Evolutionary conservation across 2,329 filamentous ascomycete genomes (phyloP).

Genomic region (Cladosporium sp.): DNA sequence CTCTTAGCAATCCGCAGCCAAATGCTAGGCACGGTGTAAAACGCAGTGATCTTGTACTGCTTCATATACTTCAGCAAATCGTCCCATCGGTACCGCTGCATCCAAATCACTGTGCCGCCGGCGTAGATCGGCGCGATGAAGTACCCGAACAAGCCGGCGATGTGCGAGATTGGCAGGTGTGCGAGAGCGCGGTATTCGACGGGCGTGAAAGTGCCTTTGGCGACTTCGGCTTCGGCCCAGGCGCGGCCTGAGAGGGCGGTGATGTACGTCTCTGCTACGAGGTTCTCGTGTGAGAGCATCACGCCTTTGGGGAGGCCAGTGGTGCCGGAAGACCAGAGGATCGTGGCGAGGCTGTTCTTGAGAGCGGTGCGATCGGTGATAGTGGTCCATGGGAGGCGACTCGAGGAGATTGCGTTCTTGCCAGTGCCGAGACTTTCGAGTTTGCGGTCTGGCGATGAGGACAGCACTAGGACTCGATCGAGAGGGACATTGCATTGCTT

Average conservation of each 20-base stretch:
- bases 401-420: slow-evolving; percentile 34
- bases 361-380: slow-evolving; percentile 54
- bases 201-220: slow-evolving; percentile 30
- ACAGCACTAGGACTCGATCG: slow-evolving; percentile 53
- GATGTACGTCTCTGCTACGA: slow-evolving; percentile 65
- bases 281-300: slow-evolving; percentile 78
- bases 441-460: slow-evolving; percentile 40
- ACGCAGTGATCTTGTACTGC: slow-evolving; percentile 40
- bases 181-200: slow-evolving; percentile 44
- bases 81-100: slow-evolving; percentile 41
- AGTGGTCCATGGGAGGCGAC: slow-evolving; percentile 53
- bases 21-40: slow-evolving; percentile 43
- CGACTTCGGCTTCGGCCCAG: slow-evolving; percentile 26
- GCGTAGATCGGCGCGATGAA: slow-evolving; percentile 39
- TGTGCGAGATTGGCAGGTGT: slow-evolving; percentile 88
- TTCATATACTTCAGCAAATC: slow-evolving; percentile 39
- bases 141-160: slow-evolving; percentile 63
- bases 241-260: slow-evolving; percentile 27
- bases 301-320: slow-evolving; percentile 86
- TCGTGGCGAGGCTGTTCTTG: slow-evolving; percentile 45
- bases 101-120: slow-evolving; percentile 39
- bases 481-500: slow-evolving; percentile 49
- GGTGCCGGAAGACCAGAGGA: slow-evolving; percentile 52
- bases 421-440: slow-evolving; percentile 38
- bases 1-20: slow-evolving; percentile 42